A percentile compares a stretch with the other conserved stretches of the same genome.
Conservation (phyloP, 306 rosid species). For the Vigna nakashimae region DNA sequence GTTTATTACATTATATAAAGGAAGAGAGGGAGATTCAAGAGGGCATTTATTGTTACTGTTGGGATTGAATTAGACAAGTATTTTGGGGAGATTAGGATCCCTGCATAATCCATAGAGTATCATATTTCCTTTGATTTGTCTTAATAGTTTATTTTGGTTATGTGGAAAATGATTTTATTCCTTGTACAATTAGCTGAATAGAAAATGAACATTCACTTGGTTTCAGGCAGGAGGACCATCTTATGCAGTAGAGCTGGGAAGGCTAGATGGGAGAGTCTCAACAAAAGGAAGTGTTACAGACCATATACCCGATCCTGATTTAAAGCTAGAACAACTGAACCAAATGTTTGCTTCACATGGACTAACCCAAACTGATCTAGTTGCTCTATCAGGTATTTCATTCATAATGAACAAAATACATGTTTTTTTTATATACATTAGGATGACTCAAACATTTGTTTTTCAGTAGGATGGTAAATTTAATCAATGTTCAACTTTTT, state of each 20-base stretch:
- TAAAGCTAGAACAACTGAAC: slow-evolving; percentile 50
- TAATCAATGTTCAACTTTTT: not conserved
- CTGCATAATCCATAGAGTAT: not conserved
- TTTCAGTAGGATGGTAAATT: not conserved
- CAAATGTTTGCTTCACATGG: slow-evolving; percentile 72
- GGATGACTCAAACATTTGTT: not conserved
- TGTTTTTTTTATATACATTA: not conserved
- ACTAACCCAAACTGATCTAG: slow-evolving; percentile 64
- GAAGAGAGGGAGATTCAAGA: not conserved
- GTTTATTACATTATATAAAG: not conserved
- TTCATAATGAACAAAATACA: not conserved
- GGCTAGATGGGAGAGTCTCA: slow-evolving; percentile 77
- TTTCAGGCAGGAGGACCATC: slow-evolving; percentile 86
- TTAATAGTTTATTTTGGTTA: not conserved
- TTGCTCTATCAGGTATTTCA: slow-evolving; percentile 83
- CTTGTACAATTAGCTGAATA: slow-evolving; percentile 1
- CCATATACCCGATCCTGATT: slow-evolving; percentile 74
- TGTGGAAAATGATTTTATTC: not conserved
- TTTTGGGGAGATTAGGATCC: not conserved
- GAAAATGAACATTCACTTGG: slow-evolving; percentile 3
- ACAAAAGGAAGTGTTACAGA: slow-evolving; percentile 62
- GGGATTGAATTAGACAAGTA: not conserved
- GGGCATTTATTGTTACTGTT: not conserved
- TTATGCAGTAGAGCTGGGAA: slow-evolving; percentile 79
- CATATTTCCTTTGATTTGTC: not conserved